Percentiles rank a stretch among this genome's conserved stretches.
Evolutionary conservation across 495 filamentous ascomycete genomes (phyloP).

Genomic region (Jackrogersella multiformis): DNA sequence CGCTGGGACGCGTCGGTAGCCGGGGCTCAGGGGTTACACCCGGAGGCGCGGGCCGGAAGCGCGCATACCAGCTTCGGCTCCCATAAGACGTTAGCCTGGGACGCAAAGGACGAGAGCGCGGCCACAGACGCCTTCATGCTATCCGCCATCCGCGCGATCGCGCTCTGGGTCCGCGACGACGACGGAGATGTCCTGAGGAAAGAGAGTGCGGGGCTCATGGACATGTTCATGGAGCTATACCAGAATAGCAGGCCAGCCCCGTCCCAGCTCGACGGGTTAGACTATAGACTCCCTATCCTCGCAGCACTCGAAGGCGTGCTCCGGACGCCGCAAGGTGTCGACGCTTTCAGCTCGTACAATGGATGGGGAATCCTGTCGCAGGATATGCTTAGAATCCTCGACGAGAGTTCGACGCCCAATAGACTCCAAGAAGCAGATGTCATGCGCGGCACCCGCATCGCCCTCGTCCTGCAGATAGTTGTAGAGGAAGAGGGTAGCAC

Average conservation of each 20-base stretch:
- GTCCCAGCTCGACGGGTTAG: constrained; percentile 40
- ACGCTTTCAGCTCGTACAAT: constrained; percentile 52
- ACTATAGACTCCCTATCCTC: constrained; percentile 62
- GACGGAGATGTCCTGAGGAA: constrained; percentile 63
- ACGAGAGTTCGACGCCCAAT: constrained; percentile 19
- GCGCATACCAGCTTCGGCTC: constrained; percentile 46
- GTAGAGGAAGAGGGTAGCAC: constrained; percentile 53
- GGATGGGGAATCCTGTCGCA: constrained; percentile 60
- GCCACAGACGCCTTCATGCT: constrained; percentile 59
- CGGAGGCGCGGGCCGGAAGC: constrained; percentile 50
- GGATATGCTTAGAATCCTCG: constrained; percentile 57
- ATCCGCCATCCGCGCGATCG: constrained; percentile 60
- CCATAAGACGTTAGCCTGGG: constrained; percentile 61
- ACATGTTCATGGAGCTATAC: constrained; percentile 68
- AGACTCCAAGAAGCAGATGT: constrained; percentile 45
- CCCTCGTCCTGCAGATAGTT: constrained; percentile 59
- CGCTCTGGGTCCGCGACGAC: constrained; percentile 71
- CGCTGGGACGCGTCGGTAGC: constrained; percentile 67
- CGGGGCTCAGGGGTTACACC: constrained; percentile 63
- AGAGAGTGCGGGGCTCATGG: constrained; percentile 64
- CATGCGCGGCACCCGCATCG: constrained; percentile 59
- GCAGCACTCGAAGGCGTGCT: constrained; percentile 63
- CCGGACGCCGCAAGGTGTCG: constrained; percentile 53
- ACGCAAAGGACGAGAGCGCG: constrained; percentile 51
- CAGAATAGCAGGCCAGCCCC: constrained; percentile 35